Evolutionary conservation across 2,329 filamentous ascomycete species (phyloP).

Genomic region (Colletotrichum liriopes): DNA sequence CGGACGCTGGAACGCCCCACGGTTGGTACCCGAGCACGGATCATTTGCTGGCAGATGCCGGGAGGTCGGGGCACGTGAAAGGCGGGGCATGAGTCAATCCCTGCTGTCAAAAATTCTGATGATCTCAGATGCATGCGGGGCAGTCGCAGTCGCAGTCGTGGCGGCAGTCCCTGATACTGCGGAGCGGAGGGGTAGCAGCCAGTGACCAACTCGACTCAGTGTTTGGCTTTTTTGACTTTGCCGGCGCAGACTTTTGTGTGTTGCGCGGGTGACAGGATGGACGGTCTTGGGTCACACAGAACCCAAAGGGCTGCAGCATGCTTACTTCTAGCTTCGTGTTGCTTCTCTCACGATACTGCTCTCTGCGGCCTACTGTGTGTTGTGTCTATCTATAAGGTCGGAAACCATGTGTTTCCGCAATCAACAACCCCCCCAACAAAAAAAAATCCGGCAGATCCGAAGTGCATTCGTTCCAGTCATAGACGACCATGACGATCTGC

Average conservation of each 20-base stretch:
- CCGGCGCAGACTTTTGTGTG: slow-evolving; percentile 7
- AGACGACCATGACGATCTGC: slow-evolving; percentile 3
- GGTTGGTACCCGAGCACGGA: slow-evolving; percentile 24
- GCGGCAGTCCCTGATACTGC: slow-evolving; percentile 15
- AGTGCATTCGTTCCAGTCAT: slow-evolving; percentile 14
- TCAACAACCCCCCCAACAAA: background rate
- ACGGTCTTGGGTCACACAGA: slow-evolving; percentile 22
- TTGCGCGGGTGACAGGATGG: slow-evolving; percentile 4
- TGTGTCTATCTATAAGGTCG: slow-evolving; percentile 27
- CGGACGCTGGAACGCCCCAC: slow-evolving; percentile 5
- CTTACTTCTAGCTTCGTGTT: slow-evolving; percentile 31
- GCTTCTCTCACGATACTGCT: slow-evolving; percentile 19
- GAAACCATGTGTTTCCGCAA: background rate
- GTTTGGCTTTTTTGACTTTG: slow-evolving; percentile 7
- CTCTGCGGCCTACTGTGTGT: slow-evolving; percentile 12
- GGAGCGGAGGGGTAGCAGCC: slow-evolving; percentile 23
- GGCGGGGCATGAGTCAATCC: slow-evolving; percentile 40
- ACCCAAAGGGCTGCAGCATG: slow-evolving; percentile 14
- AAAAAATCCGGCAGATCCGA: slow-evolving; percentile 16
- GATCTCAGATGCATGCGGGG: slow-evolving; percentile 44
- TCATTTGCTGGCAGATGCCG: slow-evolving; percentile 1
- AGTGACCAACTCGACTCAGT: slow-evolving; percentile 1
- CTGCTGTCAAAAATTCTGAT: slow-evolving; percentile 42
- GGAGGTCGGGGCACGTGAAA: slow-evolving; percentile 38
- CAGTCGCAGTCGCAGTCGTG: slow-evolving; percentile 16